Base-by-base conservation (phyloP, 2,329 filamentous ascomycete species). In the Paraphoma sp. region DNA sequence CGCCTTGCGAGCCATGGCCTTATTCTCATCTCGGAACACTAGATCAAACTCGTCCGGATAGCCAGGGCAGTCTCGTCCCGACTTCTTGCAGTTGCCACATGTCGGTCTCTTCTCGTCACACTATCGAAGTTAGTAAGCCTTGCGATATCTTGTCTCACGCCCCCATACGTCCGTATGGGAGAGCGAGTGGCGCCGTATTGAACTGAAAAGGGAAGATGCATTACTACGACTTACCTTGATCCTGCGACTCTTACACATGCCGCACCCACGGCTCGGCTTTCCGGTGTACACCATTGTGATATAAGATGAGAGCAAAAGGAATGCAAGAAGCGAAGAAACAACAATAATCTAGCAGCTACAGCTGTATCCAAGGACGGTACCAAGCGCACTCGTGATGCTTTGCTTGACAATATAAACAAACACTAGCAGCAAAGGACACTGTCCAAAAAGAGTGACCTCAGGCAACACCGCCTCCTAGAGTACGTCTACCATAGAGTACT, bases 21-120 rank as follows among this genome's bases (percentile, higher is more conserved):
- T 84, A 29, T 88, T 91, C 77, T 91, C 88, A 71, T 91, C 89
- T 53, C 89, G 86, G 65, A 91, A 90, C 52, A 91, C 84, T 23
- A 91, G 77, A 65, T 91, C 89, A 64, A 91, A 89, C 62, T 90
- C 87, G 68, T 90, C 86, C 71, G 86, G 71, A 54, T 73, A 76
- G 2, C 73, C 73, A 28, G 73, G 73, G 49, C 73, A 76, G 3
- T 57, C 56, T 11, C 70, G 64, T 6, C 64, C 63, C 14, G 69
- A 71, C 53, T 76, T 76, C 53, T 70, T 67, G 51, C 73, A 76
- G 53, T 74, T 72, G 31, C 69, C 68, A 65, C 73, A 76, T 64
- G 60, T 74, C 49, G 73, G 73, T 50, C 70, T 64, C 49, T 70
- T 73, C 56, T 75, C 72, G 48, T 76, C 73, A 57, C 73, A 76